Percentiles rank a stretch among this genome's conserved stretches.
phyloP scores from a whole-genome alignment of 345 rosid species.

The Eucalyptus sideroxylon region DNA sequence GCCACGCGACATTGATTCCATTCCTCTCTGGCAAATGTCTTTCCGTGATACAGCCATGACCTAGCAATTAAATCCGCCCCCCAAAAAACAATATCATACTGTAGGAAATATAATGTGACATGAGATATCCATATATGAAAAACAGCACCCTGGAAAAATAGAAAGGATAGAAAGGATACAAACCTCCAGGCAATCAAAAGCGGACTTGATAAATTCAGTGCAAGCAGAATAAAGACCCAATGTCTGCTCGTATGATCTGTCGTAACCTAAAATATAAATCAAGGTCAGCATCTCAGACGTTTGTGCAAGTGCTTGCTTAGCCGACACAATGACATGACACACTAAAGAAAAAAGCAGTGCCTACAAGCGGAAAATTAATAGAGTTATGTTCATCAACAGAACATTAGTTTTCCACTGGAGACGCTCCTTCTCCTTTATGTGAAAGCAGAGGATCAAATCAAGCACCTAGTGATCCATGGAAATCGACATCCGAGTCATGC shows the following conservation, averaged over 20 bases:
- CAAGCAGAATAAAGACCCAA: conserved; percentile 96
- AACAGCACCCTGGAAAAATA: background rate
- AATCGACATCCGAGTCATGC: background rate
- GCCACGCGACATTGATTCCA: conserved; percentile 65
- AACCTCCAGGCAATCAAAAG: conserved; percentile 63
- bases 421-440: background rate
- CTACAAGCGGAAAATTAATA: background rate
- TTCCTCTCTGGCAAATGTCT: conserved; percentile 76
- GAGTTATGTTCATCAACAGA: background rate
- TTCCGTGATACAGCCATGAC: conserved; percentile 94
- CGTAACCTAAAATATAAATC: conserved; percentile 48
- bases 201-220: conserved; percentile 92
- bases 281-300: background rate
- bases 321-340: background rate
- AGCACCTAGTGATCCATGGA: background rate
- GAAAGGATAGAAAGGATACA: background rate
- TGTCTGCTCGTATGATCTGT: conserved; percentile 83
- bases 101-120: background rate
- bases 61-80: conserved; percentile 15
- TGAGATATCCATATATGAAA: background rate
- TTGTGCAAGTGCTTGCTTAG: background rate
- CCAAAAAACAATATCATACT: background rate
- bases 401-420: background rate
- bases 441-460: background rate
- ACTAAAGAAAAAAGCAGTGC: background rate